Conservation (phyloP, 768 basidiomycete species). For the Hericium erinaceus region DNA sequence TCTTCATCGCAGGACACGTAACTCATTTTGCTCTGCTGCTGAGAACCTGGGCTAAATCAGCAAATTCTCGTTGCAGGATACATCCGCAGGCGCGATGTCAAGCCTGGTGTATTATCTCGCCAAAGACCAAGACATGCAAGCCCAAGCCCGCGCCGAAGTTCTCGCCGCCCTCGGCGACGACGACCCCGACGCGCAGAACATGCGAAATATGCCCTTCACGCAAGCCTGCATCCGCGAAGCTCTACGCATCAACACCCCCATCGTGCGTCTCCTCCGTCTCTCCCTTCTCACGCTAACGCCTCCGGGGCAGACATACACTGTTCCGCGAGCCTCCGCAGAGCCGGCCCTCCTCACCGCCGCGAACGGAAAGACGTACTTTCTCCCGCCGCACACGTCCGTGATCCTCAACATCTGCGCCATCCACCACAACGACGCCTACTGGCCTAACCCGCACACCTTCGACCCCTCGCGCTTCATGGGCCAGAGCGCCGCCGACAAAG, state of each 20-base stretch:
- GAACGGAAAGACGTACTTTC: not conserved
- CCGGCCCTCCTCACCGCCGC: not conserved
- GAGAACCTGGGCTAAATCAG: too few species aligned
- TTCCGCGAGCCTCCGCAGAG: not conserved
- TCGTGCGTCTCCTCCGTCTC: not conserved
- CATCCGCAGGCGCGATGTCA: not conserved
- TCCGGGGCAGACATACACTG: not conserved
- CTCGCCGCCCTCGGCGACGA: not conserved
- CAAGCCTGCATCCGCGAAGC: not conserved
- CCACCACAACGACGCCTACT: not conserved
- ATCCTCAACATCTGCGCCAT: not conserved
- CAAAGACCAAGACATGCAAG: not conserved
- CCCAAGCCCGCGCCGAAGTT: not conserved
- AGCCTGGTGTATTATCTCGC: not conserved
- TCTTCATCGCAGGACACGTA: not conserved
- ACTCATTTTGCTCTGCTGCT: not conserved
- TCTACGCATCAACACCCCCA: not conserved
- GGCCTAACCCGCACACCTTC: not conserved
- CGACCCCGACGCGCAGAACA: not conserved
- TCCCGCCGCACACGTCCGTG: not conserved
- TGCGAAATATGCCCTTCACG: not conserved
- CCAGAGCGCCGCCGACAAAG: not conserved
- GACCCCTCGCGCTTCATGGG: not conserved
- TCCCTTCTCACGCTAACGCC: not conserved
- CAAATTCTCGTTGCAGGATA: not conserved